phyloP scores from a whole-genome alignment of 2,329 filamentous ascomycete genomes.

The Neonectria faginata region DNA sequence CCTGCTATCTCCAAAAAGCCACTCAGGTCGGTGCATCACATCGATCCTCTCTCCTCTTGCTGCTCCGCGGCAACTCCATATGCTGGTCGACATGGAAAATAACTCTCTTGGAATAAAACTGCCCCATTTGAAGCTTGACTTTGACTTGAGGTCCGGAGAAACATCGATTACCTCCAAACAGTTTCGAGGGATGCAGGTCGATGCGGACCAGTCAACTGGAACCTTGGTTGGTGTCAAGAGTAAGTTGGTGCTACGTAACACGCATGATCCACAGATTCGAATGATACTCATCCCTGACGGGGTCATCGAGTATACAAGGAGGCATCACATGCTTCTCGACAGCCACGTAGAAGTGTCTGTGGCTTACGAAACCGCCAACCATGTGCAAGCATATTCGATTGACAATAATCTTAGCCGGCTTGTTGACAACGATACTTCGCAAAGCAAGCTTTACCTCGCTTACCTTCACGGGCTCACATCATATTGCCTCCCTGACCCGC shows the following conservation, averaged over 20 bases:
- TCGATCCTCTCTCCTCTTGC: constrained; percentile 13
- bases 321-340: accelerated
- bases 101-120: neutral
- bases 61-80: constrained; percentile 8
- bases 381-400: constrained; percentile 59
- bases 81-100: neutral
- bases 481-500: constrained; percentile 60
- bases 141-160: neutral
- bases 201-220: constrained; percentile 23
- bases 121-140: constrained; percentile 40
- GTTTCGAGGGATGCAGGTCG: constrained; percentile 32
- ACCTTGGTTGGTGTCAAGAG: constrained; percentile 30
- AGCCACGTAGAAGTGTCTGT: constrained; percentile 54
- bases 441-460: constrained; percentile 63
- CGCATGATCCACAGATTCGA: constrained; percentile 41
- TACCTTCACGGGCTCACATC: constrained; percentile 68
- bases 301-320: neutral
- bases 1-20: constrained; percentile 4
- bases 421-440: constrained; percentile 60
- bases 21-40: neutral
- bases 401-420: constrained; percentile 63
- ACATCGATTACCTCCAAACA: constrained; percentile 22
- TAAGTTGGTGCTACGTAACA: constrained; percentile 56
- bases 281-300: constrained; percentile 56
- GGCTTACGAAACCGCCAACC: constrained; percentile 15